phyloP scores from a whole-genome alignment of 768 basidiomycete genomes.

The Suillus paluster region DNA sequence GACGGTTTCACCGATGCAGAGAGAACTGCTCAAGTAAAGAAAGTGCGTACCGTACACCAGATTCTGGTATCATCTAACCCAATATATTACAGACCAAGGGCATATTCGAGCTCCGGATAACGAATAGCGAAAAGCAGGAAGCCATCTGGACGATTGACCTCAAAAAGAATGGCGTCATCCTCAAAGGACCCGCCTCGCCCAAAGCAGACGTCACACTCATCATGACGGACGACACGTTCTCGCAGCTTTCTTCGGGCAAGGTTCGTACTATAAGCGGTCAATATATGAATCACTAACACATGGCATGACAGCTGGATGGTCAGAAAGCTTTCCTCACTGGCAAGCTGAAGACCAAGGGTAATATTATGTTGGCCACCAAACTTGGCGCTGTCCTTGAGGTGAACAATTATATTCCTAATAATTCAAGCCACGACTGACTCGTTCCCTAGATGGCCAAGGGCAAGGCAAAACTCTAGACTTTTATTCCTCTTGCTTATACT shows the following conservation, averaged over 20 bases:
- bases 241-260: conserved; percentile 74
- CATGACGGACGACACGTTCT: conserved; percentile 76
- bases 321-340: conserved; percentile 98
- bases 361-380: conserved; percentile 94
- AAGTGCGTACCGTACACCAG: conserved; percentile 46
- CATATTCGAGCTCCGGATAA: conserved; percentile 84
- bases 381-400: conserved; percentile 86
- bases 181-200: conserved; percentile 62
- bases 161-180: conserved; percentile 80
- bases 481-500: conserved; percentile 14
- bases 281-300: neutral
- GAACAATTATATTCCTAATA: conserved; percentile 19
- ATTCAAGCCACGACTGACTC: neutral
- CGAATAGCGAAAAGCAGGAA: conserved; percentile 71
- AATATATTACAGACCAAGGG: conserved; percentile 69
- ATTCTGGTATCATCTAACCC: neutral
- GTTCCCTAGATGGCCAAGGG: conserved; percentile 32
- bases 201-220: conserved; percentile 86
- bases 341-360: conserved; percentile 89
- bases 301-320: conserved; percentile 67
- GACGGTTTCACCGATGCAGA: conserved; percentile 59
- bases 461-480: conserved; percentile 49
- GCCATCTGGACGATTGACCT: conserved; percentile 91
- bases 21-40: conserved; percentile 73
- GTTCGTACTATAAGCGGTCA: conserved; percentile 38